phyloP scores from a whole-genome alignment of 2,329 filamentous ascomycete species.

The Cucurbitaria berberidis region DNA sequence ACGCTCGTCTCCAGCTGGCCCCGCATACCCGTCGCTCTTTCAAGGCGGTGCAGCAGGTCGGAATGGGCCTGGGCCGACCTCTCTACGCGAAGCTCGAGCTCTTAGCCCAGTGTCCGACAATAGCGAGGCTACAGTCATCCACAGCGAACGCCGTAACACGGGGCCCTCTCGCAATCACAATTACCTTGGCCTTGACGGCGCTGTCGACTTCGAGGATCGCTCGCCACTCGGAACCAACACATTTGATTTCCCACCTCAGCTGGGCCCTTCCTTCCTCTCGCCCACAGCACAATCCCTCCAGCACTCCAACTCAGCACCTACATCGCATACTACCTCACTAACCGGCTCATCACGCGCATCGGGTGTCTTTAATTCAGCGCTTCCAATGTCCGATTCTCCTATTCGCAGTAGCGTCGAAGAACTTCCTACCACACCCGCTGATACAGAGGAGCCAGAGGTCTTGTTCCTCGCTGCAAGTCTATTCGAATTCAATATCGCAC shows the following conservation, averaged over 20 bases:
- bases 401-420: slow-evolving; percentile 30
- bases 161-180: slow-evolving; percentile 27
- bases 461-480: slow-evolving; percentile 92
- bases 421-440: slow-evolving; percentile 46
- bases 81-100: slow-evolving; percentile 30
- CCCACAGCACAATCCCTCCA: slow-evolving; percentile 21
- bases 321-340: slow-evolving; percentile 29
- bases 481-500: slow-evolving; percentile 97
- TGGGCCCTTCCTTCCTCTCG: slow-evolving; percentile 38
- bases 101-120: slow-evolving; percentile 36
- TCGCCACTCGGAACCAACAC: slow-evolving; percentile 17
- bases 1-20: slow-evolving; percentile 35
- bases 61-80: slow-evolving; percentile 21
- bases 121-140: slow-evolving; percentile 37
- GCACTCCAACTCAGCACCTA: slow-evolving; percentile 25
- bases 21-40: slow-evolving; percentile 31
- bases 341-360: slow-evolving; percentile 63
- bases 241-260: slow-evolving; percentile 35
- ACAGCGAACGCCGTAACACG: slow-evolving; percentile 30
- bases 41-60: slow-evolving; percentile 21
- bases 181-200: slow-evolving; percentile 37
- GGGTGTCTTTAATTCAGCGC: slow-evolving; percentile 83
- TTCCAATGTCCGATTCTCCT: slow-evolving; percentile 73
- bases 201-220: slow-evolving; percentile 32
- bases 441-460: slow-evolving; percentile 69